A percentile compares a stretch with the other conserved stretches of the same genome.
Evolutionary conservation across 2,329 filamentous ascomycete genomes (phyloP).

Genomic region (Talaromyces rugulosus): DNA sequence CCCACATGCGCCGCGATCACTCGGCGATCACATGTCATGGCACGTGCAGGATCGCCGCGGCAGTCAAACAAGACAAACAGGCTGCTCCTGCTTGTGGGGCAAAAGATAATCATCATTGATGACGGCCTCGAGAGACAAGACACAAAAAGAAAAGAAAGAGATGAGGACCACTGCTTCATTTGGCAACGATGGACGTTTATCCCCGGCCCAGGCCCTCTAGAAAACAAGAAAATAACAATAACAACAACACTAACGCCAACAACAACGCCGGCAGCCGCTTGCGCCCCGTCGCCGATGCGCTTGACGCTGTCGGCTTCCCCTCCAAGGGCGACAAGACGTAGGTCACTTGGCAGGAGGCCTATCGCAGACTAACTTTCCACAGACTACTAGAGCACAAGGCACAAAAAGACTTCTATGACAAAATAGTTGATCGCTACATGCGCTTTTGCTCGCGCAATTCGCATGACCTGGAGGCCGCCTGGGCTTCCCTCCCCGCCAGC

Average conservation of each 20-base stretch:
- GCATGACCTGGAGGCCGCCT: constrained; percentile 69
- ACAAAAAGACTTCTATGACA: constrained; percentile 82
- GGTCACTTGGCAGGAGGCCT: constrained; percentile 5
- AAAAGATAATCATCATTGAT: not conserved
- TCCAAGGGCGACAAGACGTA: constrained; percentile 89
- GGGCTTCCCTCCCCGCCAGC: constrained; percentile 57
- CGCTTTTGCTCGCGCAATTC: constrained; percentile 75
- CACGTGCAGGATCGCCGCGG: constrained; percentile 5
- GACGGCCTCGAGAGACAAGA: not conserved
- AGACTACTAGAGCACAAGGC: constrained; percentile 70
- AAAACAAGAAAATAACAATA: not conserved
- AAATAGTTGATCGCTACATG: constrained; percentile 85
- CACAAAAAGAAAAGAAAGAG: constrained; percentile 5
- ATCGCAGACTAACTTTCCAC: constrained; percentile 6
- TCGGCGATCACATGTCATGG: constrained; percentile 8
- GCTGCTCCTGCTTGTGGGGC: constrained; percentile 11
- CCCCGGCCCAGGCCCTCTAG: constrained; percentile 3
- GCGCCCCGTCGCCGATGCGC: constrained; percentile 59
- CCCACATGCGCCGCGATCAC: not conserved
- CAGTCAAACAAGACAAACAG: constrained; percentile 26
- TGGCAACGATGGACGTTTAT: constrained; percentile 8
- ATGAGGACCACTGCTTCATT: not conserved
- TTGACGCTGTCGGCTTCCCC: constrained; percentile 78
- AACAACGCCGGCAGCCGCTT: constrained; percentile 45
- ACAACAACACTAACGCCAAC: not conserved